phyloP scores from a whole-genome alignment of 371 early-diverging fungal genomes.

The Syncephalis fuscata region DNA sequence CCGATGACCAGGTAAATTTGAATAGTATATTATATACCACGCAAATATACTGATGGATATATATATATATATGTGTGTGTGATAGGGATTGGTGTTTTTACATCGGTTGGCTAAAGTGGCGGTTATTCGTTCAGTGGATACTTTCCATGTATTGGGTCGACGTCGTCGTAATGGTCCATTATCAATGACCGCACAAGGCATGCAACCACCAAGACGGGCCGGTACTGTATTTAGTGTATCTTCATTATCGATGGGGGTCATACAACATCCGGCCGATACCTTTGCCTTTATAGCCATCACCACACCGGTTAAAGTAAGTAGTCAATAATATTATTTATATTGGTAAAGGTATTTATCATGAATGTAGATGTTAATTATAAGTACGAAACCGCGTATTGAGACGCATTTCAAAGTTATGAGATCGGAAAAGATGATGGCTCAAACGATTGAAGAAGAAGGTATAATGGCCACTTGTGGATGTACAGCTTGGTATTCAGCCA shows the following conservation, averaged over 20 bases:
- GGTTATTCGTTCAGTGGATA: conserved; percentile 47
- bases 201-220: conserved; percentile 12
- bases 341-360: neutral
- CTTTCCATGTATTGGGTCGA: conserved; percentile 47
- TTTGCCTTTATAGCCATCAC: conserved; percentile 51
- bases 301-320: conserved; percentile 51
- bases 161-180: conserved; percentile 22
- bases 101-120: conserved; percentile 48
- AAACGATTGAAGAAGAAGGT: conserved; percentile 7
- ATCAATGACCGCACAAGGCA: conserved; percentile 2
- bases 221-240: conserved; percentile 57
- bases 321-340: neutral
- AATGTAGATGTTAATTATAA: conserved; percentile 55
- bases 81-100: conserved; percentile 53
- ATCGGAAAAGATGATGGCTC: conserved; percentile 19
- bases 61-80: too few species aligned
- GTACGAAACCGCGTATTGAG: conserved; percentile 54
- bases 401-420: conserved; percentile 43
- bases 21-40: neutral
- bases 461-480: conserved; percentile 16
- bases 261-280: conserved; percentile 42
- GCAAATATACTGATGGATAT: neutral
- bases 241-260: conserved; percentile 40
- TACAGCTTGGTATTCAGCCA: conserved; percentile 41
- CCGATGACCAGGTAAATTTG: conserved; percentile 40